Conservation (phyloP, 2,329 filamentous ascomycete genomes). For the Albifimbria verrucaria region DNA sequence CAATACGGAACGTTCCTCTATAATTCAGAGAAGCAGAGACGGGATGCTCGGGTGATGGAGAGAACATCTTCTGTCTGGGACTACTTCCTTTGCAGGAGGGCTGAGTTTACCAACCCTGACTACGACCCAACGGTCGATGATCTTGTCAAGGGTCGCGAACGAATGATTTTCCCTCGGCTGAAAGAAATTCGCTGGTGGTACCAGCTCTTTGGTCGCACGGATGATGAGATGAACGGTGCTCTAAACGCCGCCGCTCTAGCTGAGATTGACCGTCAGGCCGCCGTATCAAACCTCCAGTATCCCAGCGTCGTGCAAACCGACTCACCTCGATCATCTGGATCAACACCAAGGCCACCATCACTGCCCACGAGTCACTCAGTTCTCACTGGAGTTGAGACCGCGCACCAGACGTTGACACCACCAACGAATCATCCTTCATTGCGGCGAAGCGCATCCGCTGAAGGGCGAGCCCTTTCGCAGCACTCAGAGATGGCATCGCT, state of each 20-base stretch:
- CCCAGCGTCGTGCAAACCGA: conserved; percentile 22
- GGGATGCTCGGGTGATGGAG: conserved; percentile 64
- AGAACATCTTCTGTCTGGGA: conserved; percentile 89
- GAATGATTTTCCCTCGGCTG: conserved; percentile 76
- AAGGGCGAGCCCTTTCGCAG: conserved; percentile 41
- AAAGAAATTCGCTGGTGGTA: conserved; percentile 91
- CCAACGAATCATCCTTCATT: conserved; percentile 31
- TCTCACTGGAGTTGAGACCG: conserved; percentile 56
- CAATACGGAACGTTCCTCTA: conserved; percentile 97
- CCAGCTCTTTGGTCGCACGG: conserved; percentile 78
- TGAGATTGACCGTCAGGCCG: conserved; percentile 37
- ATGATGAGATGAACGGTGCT: conserved; percentile 87
- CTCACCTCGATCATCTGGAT: conserved; percentile 19
- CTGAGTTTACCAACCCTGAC: conserved; percentile 77
- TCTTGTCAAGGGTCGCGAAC: conserved; percentile 72
- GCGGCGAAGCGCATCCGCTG: conserved; percentile 42
- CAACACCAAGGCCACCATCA: conserved; percentile 36
- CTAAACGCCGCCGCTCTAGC: conserved; percentile 52
- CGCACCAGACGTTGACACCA: conserved; percentile 49
- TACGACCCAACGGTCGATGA: conserved; percentile 78
- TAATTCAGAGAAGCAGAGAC: conserved; percentile 87
- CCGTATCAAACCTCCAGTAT: conserved; percentile 30
- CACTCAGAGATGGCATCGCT: conserved; percentile 46
- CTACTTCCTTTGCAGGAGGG: conserved; percentile 79
- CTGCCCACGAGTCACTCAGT: conserved; percentile 47